Evolutionary conservation across 805 yeast genomes (phyloP), one percentile per base, ranked within the genome.

Genomic region (Ogataea zsoltii): DNA sequence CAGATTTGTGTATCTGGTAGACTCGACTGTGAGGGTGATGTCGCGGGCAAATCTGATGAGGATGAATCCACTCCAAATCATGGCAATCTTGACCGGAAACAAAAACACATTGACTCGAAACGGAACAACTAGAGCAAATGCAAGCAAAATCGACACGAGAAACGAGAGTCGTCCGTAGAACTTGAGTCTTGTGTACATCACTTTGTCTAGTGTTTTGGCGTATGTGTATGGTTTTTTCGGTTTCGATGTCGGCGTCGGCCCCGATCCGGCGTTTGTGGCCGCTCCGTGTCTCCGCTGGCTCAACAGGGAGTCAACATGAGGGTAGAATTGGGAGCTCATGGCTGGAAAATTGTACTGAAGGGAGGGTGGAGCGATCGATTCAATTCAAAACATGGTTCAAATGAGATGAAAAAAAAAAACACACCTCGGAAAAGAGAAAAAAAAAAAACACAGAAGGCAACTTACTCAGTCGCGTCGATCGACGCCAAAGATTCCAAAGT

Each of bases 41-140:
- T 63, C 67, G 34, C 68, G 58, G 5, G 65, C 53, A 37, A 55
- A 53, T 39, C 63, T 57, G 7, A 65, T 48, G 19, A 65, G 33
- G 7, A 56, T 52, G 45, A 63, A 63, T 1, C 63, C 62, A 4
- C 49, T 16, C 63, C 68, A 66, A 11, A 67, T 39, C 6, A 57
- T 3, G 2, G 49, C 19, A 13, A 56, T 41, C 31, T 65, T 65
- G 4, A 61, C 21, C 1, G 67, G 68, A 14, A 60, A 49, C 34
- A 53, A 34, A 12, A 54, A 36, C 9, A 55, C 2, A 14, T 43
- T 54, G 1, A 62, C 48, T 4, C 55, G 45, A 35, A 50, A 58
- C 3, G 61, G 57, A 13, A 65, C 9, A 6, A 55, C 50, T 7
- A 65, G 28, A 3, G 59, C 2, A 9, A 58, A 1, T 0, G 64